A percentile compares a stretch with the other conserved stretches of the same genome.
Conservation (phyloP, 768 basidiomycete genomes). For the Hydnomerulius pinastri region DNA sequence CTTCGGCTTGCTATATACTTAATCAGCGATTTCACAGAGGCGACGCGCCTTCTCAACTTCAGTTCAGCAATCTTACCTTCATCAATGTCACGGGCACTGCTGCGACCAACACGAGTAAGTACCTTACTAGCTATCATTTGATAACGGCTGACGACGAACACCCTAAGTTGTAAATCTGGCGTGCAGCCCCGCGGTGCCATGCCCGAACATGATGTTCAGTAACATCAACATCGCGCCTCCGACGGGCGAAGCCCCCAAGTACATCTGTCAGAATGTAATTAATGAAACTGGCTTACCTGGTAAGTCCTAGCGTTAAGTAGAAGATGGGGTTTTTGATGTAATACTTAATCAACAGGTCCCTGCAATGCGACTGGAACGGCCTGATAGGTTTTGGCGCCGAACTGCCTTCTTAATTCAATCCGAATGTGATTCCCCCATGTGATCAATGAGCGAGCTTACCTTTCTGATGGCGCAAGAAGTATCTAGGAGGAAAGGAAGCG, state of each 20-base stretch:
- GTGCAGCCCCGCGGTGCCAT: constrained; percentile 51
- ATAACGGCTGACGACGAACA: no score
- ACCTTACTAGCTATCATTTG: no score
- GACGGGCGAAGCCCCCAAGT: constrained; percentile 35
- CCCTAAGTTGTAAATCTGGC: constrained; percentile 36
- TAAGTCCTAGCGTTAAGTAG: not conserved
- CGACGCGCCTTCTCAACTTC: constrained; percentile 49
- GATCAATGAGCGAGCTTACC: no score
- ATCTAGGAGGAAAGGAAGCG: no score
- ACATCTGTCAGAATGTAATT: constrained; percentile 22
- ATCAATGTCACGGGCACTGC: constrained; percentile 50
- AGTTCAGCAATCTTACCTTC: constrained; percentile 46
- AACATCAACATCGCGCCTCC: constrained; percentile 41
- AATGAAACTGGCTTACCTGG: constrained; percentile 32
- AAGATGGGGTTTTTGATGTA: no score
- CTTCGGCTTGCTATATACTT: no score
- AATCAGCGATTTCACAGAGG: constrained; percentile 51
- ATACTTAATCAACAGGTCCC: no score
- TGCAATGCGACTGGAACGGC: no score
- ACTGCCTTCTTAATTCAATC: no score
- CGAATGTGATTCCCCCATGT: no score
- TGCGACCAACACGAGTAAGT: constrained; percentile 37
- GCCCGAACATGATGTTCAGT: constrained; percentile 43
- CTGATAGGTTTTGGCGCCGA: no score
- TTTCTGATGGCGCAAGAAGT: no score